A percentile compares a stretch with the other conserved stretches of the same genome.
These are phyloP conservation scores for Aspergillus vadensis DNA, from an alignment of 2,329 filamentous ascomycete species.

Conservation along the genomic window DNA sequence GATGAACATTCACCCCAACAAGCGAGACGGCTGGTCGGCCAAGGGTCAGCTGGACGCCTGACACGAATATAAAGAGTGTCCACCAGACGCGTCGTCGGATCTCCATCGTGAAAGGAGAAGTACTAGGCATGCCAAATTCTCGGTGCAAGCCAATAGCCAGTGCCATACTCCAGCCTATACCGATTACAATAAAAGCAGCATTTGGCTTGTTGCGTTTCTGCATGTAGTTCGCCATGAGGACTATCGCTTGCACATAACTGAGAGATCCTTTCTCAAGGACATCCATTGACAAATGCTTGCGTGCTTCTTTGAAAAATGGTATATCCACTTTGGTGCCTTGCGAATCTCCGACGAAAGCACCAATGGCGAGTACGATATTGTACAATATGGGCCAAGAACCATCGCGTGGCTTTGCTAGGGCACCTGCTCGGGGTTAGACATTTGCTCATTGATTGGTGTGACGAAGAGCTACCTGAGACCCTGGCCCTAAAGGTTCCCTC, in stretches of 20 bases:
- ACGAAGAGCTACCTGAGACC: constrained; percentile 13
- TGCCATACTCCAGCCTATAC: constrained; percentile 25
- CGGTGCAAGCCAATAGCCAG: constrained; percentile 22
- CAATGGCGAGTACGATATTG: constrained; percentile 23
- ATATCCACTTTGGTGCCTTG: constrained; percentile 21
- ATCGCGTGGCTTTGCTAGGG: constrained; percentile 21
- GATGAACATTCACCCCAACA: constrained; percentile 21
- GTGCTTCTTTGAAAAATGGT: constrained; percentile 22
- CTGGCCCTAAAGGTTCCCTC: constrained; percentile 24
- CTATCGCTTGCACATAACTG: constrained; percentile 24
- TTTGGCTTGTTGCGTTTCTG: constrained; percentile 27
- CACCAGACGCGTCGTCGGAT: constrained; percentile 25
- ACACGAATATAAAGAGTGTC: constrained; percentile 26
- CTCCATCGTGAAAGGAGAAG: constrained; percentile 24
- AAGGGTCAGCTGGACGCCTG: constrained; percentile 20
- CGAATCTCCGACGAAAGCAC: constrained; percentile 22
- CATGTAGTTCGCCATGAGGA: constrained; percentile 22
- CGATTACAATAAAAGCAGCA: constrained; percentile 22
- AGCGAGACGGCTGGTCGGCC: constrained; percentile 24
- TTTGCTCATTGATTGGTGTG: background rate
- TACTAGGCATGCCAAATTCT: constrained; percentile 26
- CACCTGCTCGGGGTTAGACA: constrained; percentile 13
- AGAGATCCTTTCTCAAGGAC: constrained; percentile 24
- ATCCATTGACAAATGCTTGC: constrained; percentile 23
- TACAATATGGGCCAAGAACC: constrained; percentile 24